Evolutionary conservation across 1,284 basidiomycete genomes (phyloP).

Genomic region (Ustilago vetiveriae): DNA sequence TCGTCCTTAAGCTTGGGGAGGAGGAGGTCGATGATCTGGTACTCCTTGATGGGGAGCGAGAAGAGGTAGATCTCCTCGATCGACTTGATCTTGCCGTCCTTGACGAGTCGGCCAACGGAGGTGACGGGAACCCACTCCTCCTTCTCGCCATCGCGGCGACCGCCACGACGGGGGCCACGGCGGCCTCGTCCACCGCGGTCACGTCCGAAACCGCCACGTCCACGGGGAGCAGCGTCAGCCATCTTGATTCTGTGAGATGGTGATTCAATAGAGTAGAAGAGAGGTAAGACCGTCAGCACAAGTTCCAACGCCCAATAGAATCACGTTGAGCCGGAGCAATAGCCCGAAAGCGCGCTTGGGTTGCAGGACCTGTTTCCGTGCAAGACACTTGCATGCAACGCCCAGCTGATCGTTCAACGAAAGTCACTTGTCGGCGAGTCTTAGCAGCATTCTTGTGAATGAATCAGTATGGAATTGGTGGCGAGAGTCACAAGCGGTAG

Average conservation of each 20-base stretch:
- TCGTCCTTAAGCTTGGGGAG: slow-evolving; percentile 74
- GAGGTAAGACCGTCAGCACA: no score
- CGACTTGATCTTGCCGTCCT: slow-evolving; percentile 99
- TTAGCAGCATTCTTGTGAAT: no score
- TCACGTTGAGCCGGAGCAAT: not conserved
- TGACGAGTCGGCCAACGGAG: slow-evolving; percentile 98
- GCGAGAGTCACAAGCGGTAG: no score
- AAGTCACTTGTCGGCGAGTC: no score
- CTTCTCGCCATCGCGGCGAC: slow-evolving; percentile 98
- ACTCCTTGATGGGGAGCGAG: slow-evolving; percentile 80
- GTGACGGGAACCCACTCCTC: slow-evolving; percentile 92
- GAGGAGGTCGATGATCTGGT: slow-evolving; percentile 67
- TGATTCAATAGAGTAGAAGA: no score
- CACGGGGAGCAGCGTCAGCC: slow-evolving; percentile 70
- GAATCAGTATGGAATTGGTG: no score
- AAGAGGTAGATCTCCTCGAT: slow-evolving; percentile 99
- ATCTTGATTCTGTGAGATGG: slow-evolving; percentile 59
- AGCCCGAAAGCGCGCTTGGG: not conserved
- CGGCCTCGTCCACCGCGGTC: slow-evolving; percentile 79
- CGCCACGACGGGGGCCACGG: slow-evolving; percentile 90
- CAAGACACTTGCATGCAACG: no score
- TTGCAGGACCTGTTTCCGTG: no score
- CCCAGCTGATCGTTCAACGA: no score
- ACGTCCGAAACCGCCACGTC: slow-evolving; percentile 70
- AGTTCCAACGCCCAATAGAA: no score